Percentiles rank a stretch among this genome's conserved stretches.
Evolutionary conservation across 164 flowering plant species (phyloP).

Genomic region (Nymphaea colorata): DNA sequence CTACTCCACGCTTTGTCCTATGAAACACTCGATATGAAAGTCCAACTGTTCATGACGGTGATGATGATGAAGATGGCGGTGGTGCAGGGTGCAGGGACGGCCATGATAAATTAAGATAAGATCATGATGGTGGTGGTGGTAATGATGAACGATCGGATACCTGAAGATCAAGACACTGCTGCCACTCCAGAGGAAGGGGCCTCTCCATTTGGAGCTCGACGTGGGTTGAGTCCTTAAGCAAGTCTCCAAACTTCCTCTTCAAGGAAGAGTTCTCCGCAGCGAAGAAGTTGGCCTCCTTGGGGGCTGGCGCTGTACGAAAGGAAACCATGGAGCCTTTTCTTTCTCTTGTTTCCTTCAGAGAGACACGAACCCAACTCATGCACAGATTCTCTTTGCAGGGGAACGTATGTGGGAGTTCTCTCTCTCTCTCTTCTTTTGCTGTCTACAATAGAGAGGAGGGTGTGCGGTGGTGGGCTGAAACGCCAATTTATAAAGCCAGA

Average conservation of each 20-base stretch:
- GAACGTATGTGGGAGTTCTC: neutral
- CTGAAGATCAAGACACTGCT: slow-evolving; percentile 66
- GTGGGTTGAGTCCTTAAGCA: slow-evolving; percentile 8
- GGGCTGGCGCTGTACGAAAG: slow-evolving; percentile 25
- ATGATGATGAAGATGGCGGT: too few species aligned
- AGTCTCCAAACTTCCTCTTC: slow-evolving; percentile 50
- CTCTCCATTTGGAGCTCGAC: slow-evolving; percentile 44
- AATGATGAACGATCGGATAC: slow-evolving; percentile 15
- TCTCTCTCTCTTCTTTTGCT: slow-evolving; percentile 3
- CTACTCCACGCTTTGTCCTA: too few species aligned
- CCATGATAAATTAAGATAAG: too few species aligned
- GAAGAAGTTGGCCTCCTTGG: slow-evolving; percentile 10
- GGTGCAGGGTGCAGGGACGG: too few species aligned
- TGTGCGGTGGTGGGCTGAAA: slow-evolving; percentile 19
- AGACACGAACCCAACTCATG: neutral
- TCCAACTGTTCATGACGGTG: too few species aligned
- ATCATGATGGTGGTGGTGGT: neutral
- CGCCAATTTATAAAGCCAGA: slow-evolving; percentile 6
- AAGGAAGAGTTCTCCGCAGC: slow-evolving; percentile 18
- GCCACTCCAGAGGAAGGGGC: slow-evolving; percentile 69
- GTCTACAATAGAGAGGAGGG: neutral
- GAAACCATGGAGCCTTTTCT: slow-evolving; percentile 35
- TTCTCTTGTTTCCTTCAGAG: neutral
- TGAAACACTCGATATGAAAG: too few species aligned
- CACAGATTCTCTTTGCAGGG: neutral